phyloP scores from a whole-genome alignment of 768 basidiomycete genomes.

The Rhizopogon vulgaris region DNA sequence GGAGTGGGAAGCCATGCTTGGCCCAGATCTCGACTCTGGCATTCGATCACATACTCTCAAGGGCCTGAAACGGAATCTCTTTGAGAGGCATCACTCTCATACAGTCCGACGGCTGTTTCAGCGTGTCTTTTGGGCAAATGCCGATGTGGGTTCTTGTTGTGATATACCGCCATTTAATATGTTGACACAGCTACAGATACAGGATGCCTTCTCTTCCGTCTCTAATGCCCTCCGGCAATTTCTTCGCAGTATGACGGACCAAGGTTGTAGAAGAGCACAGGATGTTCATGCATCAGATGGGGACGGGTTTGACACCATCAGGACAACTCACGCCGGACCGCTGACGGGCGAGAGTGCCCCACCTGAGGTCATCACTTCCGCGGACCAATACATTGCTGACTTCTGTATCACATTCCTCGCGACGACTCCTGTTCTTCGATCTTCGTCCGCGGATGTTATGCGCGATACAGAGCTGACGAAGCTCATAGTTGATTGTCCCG shows the following conservation, averaged over 20 bases:
- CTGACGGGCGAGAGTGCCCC: slow-evolving; percentile 25
- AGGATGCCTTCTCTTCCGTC: slow-evolving; percentile 36
- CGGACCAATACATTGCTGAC: slow-evolving; percentile 34
- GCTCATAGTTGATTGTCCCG: slow-evolving; percentile 40
- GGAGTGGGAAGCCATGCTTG: slow-evolving; percentile 43
- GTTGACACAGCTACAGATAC: slow-evolving; percentile 36
- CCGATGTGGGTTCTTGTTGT: slow-evolving; percentile 47
- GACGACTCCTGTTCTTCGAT: slow-evolving; percentile 57
- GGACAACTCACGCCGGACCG: slow-evolving; percentile 29
- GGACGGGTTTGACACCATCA: slow-evolving; percentile 55
- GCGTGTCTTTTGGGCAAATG: slow-evolving; percentile 56
- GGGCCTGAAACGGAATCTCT: slow-evolving; percentile 19
- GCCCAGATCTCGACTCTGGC: slow-evolving; percentile 45
- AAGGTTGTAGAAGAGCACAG: slow-evolving; percentile 13
- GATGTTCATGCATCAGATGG: slow-evolving; percentile 34
- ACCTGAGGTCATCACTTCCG: slow-evolving; percentile 19
- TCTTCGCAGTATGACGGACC: slow-evolving; percentile 31
- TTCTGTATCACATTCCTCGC: slow-evolving; percentile 58
- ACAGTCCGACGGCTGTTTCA: slow-evolving; percentile 39
- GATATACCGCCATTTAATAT: not conserved
- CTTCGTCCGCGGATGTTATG: slow-evolving; percentile 49
- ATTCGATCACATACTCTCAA: slow-evolving; percentile 53
- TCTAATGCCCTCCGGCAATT: slow-evolving; percentile 32
- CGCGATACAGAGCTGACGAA: slow-evolving; percentile 58
- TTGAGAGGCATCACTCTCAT: slow-evolving; percentile 5